phyloP scores from a whole-genome alignment of 1,284 basidiomycete genomes.

The Neolentinus lepideus region DNA sequence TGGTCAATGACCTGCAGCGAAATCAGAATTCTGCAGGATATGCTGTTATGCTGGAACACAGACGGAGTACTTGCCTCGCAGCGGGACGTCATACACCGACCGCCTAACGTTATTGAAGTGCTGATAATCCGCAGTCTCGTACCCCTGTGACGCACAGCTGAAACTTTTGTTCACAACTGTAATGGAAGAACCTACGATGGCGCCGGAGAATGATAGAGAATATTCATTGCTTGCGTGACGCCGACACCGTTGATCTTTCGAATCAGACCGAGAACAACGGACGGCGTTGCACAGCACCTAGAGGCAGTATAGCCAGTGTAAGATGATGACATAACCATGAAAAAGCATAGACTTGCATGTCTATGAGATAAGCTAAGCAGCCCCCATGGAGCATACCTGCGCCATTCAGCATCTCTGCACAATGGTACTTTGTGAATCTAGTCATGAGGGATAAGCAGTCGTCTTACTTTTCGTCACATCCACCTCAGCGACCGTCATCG shows the following conservation, averaged over 20 bases:
- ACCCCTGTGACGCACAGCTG: constrained; percentile 31
- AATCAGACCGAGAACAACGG: constrained; percentile 54
- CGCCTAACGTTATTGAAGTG: constrained; percentile 58
- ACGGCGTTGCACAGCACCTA: constrained; percentile 58
- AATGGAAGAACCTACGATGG: constrained; percentile 35
- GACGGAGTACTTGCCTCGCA: constrained; percentile 44
- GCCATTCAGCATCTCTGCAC: constrained; percentile 62
- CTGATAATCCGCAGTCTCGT: constrained; percentile 49
- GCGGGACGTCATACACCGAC: constrained; percentile 57
- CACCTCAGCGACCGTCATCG: constrained; percentile 51
- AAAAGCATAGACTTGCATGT: constrained; percentile 43
- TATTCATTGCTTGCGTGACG: constrained; percentile 61
- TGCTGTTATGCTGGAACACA: neutral
- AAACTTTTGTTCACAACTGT: neutral
- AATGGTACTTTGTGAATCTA: neutral
- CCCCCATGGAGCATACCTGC: constrained; percentile 68
- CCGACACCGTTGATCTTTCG: constrained; percentile 61
- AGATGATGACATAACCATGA: neutral
- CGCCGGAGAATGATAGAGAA: constrained; percentile 61
- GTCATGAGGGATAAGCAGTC: neutral
- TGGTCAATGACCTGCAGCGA: constrained; percentile 45
- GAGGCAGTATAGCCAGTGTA: neutral
- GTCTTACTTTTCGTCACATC: constrained; percentile 47
- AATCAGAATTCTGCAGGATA: constrained; percentile 8
- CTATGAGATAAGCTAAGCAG: constrained; percentile 62